Conservation (phyloP, 352 stramenopile species). For the Globisporangium nunn region DNA sequence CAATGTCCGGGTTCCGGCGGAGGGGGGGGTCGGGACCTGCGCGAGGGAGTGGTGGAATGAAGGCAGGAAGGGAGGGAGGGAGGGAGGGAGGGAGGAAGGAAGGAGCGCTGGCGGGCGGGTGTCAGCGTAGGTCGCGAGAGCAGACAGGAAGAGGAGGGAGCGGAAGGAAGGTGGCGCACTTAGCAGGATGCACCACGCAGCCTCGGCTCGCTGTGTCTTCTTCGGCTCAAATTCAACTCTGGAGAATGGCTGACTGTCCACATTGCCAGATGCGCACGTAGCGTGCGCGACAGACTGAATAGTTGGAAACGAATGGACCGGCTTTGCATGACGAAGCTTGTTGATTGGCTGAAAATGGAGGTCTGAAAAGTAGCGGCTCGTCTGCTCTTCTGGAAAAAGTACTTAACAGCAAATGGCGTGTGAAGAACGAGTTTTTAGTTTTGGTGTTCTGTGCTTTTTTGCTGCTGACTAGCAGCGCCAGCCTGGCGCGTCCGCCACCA, state of each 20-base stretch:
- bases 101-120: too few relatives aligned
- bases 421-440: neutral
- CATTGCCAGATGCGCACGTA: neutral
- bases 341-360: neutral
- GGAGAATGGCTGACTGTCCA: constrained; percentile 6
- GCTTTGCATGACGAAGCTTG: neutral
- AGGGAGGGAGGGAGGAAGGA: too few relatives aligned
- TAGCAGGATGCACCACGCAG: too few relatives aligned
- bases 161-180: too few relatives aligned
- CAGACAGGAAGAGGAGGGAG: too few relatives aligned
- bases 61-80: too few relatives aligned
- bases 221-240: constrained; percentile 8
- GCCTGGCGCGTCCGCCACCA: too few relatives aligned
- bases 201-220: neutral
- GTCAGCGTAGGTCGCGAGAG: too few relatives aligned
- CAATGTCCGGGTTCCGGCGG: too few relatives aligned
- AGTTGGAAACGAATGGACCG: neutral
- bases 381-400: neutral
- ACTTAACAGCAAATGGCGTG: neutral
- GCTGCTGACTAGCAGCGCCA: too few relatives aligned
- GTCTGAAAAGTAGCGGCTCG: neutral
- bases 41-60: neutral
- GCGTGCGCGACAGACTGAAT: neutral
- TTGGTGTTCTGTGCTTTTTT: too few relatives aligned
- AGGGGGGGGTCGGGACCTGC: neutral